These are phyloP conservation scores for Candida freyschussii DNA, from an alignment of 1,139 yeast species.

Conservation along the genomic window DNA sequence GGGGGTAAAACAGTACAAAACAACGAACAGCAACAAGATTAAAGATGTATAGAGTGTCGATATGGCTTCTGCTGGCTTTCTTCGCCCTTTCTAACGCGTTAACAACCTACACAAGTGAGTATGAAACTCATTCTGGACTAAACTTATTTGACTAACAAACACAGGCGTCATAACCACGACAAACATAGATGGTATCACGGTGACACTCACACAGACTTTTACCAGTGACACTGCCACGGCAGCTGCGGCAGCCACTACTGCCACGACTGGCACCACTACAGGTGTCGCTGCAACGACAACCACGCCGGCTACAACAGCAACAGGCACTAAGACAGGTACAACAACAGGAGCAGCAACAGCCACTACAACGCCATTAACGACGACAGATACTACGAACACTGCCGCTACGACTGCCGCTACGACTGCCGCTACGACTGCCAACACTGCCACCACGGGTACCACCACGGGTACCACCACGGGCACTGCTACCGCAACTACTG, in stretches of 20 bases:
- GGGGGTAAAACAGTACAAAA: too few species aligned
- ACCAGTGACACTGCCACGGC: slow-evolving; percentile 19
- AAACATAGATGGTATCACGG: slow-evolving; percentile 16
- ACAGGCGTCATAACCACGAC: slow-evolving; percentile 15
- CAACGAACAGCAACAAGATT: too few species aligned
- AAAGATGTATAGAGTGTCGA: slow-evolving; percentile 2
- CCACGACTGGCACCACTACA: slow-evolving; percentile 13
- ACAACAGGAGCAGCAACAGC: slow-evolving; percentile 3
- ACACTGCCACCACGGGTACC: slow-evolving; percentile 6
- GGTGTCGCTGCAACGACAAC: slow-evolving; percentile 16
- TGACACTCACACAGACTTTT: slow-evolving; percentile 26
- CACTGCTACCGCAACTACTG: slow-evolving; percentile 7
- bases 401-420: slow-evolving; percentile 13
- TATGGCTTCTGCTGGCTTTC: slow-evolving; percentile 9
- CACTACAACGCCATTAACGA: slow-evolving; percentile 6
- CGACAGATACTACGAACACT: slow-evolving; percentile 15
- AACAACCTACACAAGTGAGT: slow-evolving; percentile 13
- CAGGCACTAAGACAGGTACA: slow-evolving; percentile 11
- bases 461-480: slow-evolving; percentile 12
- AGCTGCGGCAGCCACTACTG: slow-evolving; percentile 17
- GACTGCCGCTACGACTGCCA: slow-evolving; percentile 9
- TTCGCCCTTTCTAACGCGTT: slow-evolving; percentile 12
- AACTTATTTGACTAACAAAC: slow-evolving; percentile 1
- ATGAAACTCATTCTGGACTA: background rate
- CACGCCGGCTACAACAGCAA: slow-evolving; percentile 11